Percentiles rank a stretch among this genome's conserved stretches.
phyloP scores from a whole-genome alignment of 2,329 filamentous ascomycete genomes.

The Paraconiothyrium sp. region DNA sequence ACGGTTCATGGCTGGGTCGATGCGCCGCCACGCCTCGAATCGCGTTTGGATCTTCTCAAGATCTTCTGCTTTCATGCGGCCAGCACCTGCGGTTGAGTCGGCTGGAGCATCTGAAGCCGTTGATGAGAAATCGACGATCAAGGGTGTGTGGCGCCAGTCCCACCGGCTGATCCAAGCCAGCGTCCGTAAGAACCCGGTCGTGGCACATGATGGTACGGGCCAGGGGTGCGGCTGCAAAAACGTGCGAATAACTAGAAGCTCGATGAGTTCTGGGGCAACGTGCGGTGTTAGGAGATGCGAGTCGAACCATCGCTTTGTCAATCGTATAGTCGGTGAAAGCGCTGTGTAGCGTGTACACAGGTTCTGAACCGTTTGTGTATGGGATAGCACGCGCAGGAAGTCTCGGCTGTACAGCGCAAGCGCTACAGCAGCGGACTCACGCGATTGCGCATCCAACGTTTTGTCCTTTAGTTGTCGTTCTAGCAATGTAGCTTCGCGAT shows the following conservation, averaged over 20 bases:
- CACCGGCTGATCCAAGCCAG: constrained; percentile 83
- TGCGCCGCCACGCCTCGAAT: constrained; percentile 84
- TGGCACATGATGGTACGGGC: constrained; percentile 76
- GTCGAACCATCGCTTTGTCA: constrained; percentile 90
- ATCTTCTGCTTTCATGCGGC: constrained; percentile 65
- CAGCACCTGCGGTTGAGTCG: constrained; percentile 28
- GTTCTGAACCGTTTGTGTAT: constrained; percentile 82
- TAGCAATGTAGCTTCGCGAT: constrained; percentile 83
- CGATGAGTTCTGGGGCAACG: constrained; percentile 81
- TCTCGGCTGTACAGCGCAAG: constrained; percentile 76
- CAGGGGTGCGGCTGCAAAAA: constrained; percentile 88
- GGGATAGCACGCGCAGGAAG: constrained; percentile 77
- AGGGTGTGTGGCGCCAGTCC: constrained; percentile 88
- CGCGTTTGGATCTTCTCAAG: constrained; percentile 72
- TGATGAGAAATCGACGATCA: constrained; percentile 77
- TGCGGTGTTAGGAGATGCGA: constrained; percentile 81
- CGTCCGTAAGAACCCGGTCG: constrained; percentile 82
- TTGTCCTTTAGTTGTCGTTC: constrained; percentile 82
- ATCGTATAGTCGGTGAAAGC: constrained; percentile 81
- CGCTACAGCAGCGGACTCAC: constrained; percentile 74
- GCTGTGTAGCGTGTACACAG: constrained; percentile 82
- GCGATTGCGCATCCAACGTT: constrained; percentile 68
- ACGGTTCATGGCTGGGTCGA: constrained; percentile 88
- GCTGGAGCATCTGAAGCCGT: constrained; percentile 31
- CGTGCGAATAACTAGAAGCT: constrained; percentile 79